Evolutionary conservation across 2,329 filamentous ascomycete species (phyloP).

Genomic region (Monosporascus sp.): DNA sequence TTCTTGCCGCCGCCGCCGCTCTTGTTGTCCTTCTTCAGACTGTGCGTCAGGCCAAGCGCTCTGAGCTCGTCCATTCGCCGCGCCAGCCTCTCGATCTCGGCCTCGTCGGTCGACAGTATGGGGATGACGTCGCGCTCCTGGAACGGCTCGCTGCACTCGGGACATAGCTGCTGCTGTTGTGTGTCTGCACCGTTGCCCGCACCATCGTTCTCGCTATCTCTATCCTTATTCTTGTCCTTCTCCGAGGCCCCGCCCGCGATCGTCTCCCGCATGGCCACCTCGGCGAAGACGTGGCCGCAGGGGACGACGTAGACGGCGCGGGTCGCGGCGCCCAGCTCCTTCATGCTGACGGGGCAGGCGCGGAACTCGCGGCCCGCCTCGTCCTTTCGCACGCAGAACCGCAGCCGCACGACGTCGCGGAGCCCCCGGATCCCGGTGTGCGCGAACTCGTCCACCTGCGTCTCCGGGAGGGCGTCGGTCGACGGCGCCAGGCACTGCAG

Average conservation of each 20-base stretch:
- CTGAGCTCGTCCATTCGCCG: slow-evolving; percentile 64
- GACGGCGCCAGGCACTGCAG: slow-evolving; percentile 56
- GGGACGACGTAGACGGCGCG: slow-evolving; percentile 88
- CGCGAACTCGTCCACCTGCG: slow-evolving; percentile 33
- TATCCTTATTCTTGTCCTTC: neutral
- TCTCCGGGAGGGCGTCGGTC: slow-evolving; percentile 43
- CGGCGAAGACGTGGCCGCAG: slow-evolving; percentile 91
- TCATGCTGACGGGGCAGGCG: slow-evolving; percentile 83
- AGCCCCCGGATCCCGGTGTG: slow-evolving; percentile 67
- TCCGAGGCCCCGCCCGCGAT: slow-evolving; percentile 11
- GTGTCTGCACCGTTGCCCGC: slow-evolving; percentile 28
- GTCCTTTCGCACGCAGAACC: slow-evolving; percentile 52
- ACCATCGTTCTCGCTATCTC: neutral
- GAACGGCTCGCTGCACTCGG: slow-evolving; percentile 73
- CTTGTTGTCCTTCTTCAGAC: slow-evolving; percentile 76
- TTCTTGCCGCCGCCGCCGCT: slow-evolving; percentile 64
- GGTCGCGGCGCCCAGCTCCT: slow-evolving; percentile 72
- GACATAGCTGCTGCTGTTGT: slow-evolving; percentile 43
- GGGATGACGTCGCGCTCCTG: slow-evolving; percentile 72
- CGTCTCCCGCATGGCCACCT: slow-evolving; percentile 80
- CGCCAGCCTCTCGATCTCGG: slow-evolving; percentile 64
- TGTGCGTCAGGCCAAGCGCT: slow-evolving; percentile 72
- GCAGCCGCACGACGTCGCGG: slow-evolving; percentile 81
- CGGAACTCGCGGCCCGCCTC: slow-evolving; percentile 50
- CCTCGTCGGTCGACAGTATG: slow-evolving; percentile 66